A percentile compares a stretch with the other conserved stretches of the same genome.
Conservation (phyloP, 257 asterid species). For the Echites panduratus region DNA sequence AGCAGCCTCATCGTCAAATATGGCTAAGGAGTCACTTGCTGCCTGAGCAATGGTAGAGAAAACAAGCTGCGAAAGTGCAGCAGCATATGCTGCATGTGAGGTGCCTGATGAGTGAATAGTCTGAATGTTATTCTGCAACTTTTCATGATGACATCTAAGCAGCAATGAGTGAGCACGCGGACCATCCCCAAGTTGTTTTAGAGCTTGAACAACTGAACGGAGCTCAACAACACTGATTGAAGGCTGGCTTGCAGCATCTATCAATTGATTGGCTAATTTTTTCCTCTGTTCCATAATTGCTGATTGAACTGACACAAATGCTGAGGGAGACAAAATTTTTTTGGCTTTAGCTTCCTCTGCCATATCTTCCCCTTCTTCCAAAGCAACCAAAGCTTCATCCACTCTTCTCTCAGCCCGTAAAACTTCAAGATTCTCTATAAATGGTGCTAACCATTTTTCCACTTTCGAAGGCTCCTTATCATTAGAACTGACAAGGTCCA, state of each 20-base stretch:
- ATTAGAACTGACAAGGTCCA: conserved; percentile 30
- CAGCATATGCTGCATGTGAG: conserved; percentile 61
- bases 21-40: conserved; percentile 62
- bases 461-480: conserved; percentile 38
- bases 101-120: conserved; percentile 47
- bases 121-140: conserved; percentile 46
- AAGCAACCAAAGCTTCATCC: conserved; percentile 60
- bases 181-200: conserved; percentile 77
- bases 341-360: conserved; percentile 33
- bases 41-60: conserved; percentile 87
- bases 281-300: conserved; percentile 58
- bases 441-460: conserved; percentile 62
- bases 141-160: conserved; percentile 65
- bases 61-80: conserved; percentile 71
- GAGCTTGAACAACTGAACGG: conserved; percentile 61
- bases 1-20: conserved; percentile 82
- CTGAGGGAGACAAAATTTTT: conserved; percentile 31
- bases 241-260: conserved; percentile 67
- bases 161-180: conserved; percentile 80
- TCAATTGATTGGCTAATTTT: conserved; percentile 63
- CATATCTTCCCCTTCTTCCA: conserved; percentile 63
- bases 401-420: conserved; percentile 74
- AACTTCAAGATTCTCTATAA: conserved; percentile 59
- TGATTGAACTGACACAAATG: conserved; percentile 33
- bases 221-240: conserved; percentile 65